A percentile compares a stretch with the other conserved stretches of the same genome.
Conservation (phyloP, 805 yeast genomes). For the Candida dajiaensis region DNA sequence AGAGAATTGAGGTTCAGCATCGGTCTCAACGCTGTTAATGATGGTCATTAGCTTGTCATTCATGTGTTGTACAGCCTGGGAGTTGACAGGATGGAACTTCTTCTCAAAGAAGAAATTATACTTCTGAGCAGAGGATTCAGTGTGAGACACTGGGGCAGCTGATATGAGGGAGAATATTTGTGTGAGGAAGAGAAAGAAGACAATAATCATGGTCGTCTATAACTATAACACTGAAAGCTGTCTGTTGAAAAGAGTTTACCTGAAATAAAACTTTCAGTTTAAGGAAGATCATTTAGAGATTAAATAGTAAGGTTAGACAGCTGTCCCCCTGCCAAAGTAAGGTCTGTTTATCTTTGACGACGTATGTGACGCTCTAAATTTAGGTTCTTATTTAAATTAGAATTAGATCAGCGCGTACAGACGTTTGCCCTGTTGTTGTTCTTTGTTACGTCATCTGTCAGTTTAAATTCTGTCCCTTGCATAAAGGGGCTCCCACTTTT, state of each 20-base stretch:
- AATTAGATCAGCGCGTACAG: too few relatives aligned
- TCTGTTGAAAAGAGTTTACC: too few relatives aligned
- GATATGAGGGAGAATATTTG: not conserved
- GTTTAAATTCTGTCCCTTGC: not conserved
- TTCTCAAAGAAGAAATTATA: not conserved
- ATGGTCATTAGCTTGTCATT: not conserved
- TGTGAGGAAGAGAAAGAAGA: not conserved
- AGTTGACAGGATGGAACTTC: not conserved
- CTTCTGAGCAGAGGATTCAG: not conserved
- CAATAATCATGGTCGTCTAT: not conserved
- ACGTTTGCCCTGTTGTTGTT: too few relatives aligned
- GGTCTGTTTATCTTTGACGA: not conserved
- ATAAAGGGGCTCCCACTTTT: too few relatives aligned
- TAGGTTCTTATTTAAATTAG: not conserved
- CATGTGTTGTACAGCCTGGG: not conserved
- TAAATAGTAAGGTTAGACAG: not conserved
- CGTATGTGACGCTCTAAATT: not conserved
- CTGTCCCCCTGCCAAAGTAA: too few relatives aligned
- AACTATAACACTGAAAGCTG: too few relatives aligned
- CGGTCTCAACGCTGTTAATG: not conserved
- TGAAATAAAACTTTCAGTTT: not conserved
- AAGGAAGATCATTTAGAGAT: not conserved
- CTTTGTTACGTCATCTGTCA: not conserved
- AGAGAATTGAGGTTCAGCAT: not conserved
- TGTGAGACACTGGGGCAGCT: not conserved